phyloP scores from a whole-genome alignment of 768 basidiomycete genomes.

The Phlebiopsis flavidoalba region DNA sequence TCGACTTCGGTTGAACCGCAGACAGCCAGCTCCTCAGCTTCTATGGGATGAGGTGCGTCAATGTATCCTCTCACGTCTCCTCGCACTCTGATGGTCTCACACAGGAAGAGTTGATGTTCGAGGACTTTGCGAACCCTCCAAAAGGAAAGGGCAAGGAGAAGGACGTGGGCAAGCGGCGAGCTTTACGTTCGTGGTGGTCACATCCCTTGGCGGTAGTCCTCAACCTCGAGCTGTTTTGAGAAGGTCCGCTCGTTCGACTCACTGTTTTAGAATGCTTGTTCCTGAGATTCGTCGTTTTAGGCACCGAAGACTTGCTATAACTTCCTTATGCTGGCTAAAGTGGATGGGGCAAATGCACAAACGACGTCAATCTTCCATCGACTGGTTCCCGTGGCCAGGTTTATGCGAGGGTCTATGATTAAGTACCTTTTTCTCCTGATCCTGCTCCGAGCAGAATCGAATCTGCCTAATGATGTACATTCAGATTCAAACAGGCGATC shows the following conservation, averaged over 20 bases:
- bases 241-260: conserved; percentile 48
- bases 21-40: conserved; percentile 63
- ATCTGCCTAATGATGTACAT: too few relatives aligned
- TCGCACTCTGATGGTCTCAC: neutral
- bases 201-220: conserved; percentile 85
- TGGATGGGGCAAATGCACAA: conserved; percentile 92
- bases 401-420: conserved; percentile 62
- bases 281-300: conserved; percentile 29
- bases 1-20: conserved; percentile 87
- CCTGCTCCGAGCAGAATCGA: conserved; percentile 2
- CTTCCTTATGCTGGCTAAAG: conserved; percentile 88
- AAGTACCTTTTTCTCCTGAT: neutral
- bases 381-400: conserved; percentile 87
- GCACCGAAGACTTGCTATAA: conserved; percentile 99
- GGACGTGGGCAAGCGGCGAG: conserved; percentile 84
- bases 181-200: conserved; percentile 95
- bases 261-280: neutral
- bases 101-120: conserved; percentile 96
- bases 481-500: conserved; percentile 97
- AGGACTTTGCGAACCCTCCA: conserved; percentile 74
- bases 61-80: neutral
- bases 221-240: conserved; percentile 84
- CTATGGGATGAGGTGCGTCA: conserved; percentile 85
- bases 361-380: conserved; percentile 89
- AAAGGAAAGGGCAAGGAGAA: conserved; percentile 93